Conservation (phyloP, 371 early-diverging fungal genomes). For the Actinomortierella ambigua region DNA sequence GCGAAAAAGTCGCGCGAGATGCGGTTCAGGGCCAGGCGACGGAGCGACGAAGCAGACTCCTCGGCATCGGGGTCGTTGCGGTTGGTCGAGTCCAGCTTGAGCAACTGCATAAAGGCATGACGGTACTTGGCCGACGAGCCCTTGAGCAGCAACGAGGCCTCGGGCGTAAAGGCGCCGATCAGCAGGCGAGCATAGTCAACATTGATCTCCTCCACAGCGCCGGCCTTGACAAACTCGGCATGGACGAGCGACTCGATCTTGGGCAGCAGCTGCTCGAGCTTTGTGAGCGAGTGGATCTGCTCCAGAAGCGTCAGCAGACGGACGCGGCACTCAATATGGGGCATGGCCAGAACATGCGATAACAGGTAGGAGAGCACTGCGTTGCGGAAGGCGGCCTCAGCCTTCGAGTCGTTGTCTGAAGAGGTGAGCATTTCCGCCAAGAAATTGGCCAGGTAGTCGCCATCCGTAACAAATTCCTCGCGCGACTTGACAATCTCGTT, state of each 20-base stretch:
- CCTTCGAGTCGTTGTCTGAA: conserved; percentile 21
- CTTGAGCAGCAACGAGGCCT: conserved; percentile 55
- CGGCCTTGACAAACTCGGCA: conserved; percentile 43
- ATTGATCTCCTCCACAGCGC: conserved; percentile 13
- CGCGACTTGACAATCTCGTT: conserved; percentile 38
- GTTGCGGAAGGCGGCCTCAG: conserved; percentile 20
- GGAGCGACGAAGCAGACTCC: conserved; percentile 60
- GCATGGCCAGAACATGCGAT: conserved; percentile 66
- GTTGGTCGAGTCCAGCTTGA: conserved; percentile 52
- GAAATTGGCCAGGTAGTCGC: conserved; percentile 34
- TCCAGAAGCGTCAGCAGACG: conserved; percentile 61
- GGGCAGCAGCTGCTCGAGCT: conserved; percentile 68
- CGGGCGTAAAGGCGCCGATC: conserved; percentile 66
- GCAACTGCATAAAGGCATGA: conserved; percentile 54
- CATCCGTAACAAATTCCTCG: conserved; percentile 56
- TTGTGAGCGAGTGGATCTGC: conserved; percentile 58
- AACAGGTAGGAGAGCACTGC: conserved; percentile 67
- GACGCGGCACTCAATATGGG: conserved; percentile 51
- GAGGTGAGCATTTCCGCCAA: conserved; percentile 28
- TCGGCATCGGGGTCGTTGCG: conserved; percentile 54
- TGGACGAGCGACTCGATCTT: conserved; percentile 58
- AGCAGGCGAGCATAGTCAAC: conserved; percentile 57
- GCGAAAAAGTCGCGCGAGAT: conserved; percentile 63
- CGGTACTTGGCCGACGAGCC: conserved; percentile 47
- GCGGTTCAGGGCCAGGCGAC: conserved; percentile 61